Percentiles rank a stretch among this genome's conserved stretches.
Conservation (phyloP, 2,329 filamentous ascomycete genomes). For the Aspergillus fumigatus region DNA sequence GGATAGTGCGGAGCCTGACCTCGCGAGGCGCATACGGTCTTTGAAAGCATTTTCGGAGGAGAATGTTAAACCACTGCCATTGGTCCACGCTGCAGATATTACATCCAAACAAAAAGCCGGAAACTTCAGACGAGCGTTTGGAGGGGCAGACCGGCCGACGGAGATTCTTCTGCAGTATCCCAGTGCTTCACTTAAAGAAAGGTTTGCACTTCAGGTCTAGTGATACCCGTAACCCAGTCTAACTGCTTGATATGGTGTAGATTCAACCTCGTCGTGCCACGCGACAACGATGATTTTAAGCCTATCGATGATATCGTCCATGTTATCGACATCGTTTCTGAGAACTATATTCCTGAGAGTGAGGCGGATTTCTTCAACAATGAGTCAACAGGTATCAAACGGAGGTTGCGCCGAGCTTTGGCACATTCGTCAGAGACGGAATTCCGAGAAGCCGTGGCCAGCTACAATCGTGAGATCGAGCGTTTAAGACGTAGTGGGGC, state of each 20-base stretch:
- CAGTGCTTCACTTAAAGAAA: conserved; percentile 64
- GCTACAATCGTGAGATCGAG: conserved; percentile 71
- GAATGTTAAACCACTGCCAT: conserved; percentile 32
- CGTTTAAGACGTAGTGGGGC: conserved; percentile 64
- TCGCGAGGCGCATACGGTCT: conserved; percentile 42
- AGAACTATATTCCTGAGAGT: conserved; percentile 71
- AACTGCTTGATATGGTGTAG: conserved; percentile 32
- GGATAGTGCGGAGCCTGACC: conserved; percentile 41
- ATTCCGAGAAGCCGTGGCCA: conserved; percentile 67
- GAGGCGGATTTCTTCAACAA: conserved; percentile 65
- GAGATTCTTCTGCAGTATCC: conserved; percentile 78
- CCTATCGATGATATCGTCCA: conserved; percentile 64
- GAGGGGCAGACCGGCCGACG: conserved; percentile 38
- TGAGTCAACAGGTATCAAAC: conserved; percentile 67
- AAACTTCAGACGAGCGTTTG: conserved; percentile 51
- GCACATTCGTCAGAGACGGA: conserved; percentile 63
- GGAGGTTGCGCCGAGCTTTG: conserved; percentile 70
- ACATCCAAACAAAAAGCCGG: conserved; percentile 38
- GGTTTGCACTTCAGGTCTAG: conserved; percentile 39
- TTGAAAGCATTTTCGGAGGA: conserved; percentile 42
- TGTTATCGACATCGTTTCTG: conserved; percentile 64
- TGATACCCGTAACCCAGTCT: neutral
- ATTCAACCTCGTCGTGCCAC: conserved; percentile 72
- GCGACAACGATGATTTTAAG: conserved; percentile 70
- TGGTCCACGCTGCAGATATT: conserved; percentile 49